A percentile compares a stretch with the other conserved stretches of the same genome.
Conservation (phyloP, 495 filamentous ascomycete species). For the Rhizodiscina lignyota region DNA sequence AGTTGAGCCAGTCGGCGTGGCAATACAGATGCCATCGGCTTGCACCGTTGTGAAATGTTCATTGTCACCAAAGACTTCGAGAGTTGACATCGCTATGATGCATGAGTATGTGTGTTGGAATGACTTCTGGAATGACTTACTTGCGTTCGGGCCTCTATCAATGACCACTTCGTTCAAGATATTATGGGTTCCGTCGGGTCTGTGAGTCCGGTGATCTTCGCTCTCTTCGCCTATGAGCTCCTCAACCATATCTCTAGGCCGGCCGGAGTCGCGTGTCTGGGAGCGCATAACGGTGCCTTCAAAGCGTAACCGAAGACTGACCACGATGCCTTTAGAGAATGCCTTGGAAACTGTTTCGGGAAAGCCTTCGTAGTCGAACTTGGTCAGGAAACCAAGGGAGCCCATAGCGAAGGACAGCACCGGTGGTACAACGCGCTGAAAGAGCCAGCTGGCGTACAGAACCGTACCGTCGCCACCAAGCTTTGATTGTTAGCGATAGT, state of each 20-base stretch:
- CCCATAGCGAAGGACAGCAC: conserved; percentile 83
- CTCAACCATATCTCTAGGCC: conserved; percentile 53
- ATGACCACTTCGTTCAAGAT: conserved; percentile 89
- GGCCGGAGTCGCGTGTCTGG: conserved; percentile 16
- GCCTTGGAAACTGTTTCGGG: conserved; percentile 50
- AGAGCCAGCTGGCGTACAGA: conserved; percentile 88
- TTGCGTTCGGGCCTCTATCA: conserved; percentile 80
- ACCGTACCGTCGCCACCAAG: conserved; percentile 96
- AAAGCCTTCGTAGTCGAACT: conserved; percentile 76
- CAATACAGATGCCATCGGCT: conserved; percentile 78
- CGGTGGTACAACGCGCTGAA: conserved; percentile 90
- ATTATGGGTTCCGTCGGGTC: conserved; percentile 62
- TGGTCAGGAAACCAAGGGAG: conserved; percentile 87
- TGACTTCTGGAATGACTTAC: conserved; percentile 28
- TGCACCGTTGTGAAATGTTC: conserved; percentile 82
- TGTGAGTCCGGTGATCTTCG: conserved; percentile 66
- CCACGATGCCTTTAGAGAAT: conserved; percentile 69
- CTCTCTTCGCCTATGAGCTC: conserved; percentile 73
- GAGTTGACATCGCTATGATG: conserved; percentile 57
- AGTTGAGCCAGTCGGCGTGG: conserved; percentile 84
- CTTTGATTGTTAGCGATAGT: too few species aligned
- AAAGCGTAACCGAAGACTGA: conserved; percentile 77
- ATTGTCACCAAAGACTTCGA: conserved; percentile 87
- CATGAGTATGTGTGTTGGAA: background rate
- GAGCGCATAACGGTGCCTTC: conserved; percentile 91